Evolutionary conservation across 768 basidiomycete species (phyloP), one percentile per base, ranked within the genome.

Genomic region (Daedaleopsis nitida): DNA sequence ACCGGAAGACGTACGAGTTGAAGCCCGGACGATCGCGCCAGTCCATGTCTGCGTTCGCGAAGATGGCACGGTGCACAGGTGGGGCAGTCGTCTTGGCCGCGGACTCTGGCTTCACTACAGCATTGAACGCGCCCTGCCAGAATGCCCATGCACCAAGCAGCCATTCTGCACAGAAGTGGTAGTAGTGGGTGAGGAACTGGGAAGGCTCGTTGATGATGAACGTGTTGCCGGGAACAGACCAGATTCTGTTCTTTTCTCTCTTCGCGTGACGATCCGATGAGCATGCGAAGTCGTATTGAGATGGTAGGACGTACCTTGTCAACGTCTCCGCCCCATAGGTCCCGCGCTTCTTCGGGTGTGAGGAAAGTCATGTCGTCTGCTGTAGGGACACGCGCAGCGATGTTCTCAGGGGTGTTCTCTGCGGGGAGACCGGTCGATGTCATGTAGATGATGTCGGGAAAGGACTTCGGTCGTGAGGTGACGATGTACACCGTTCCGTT

Each of bases 181-280:
- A 94, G 72, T 93, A 94, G 71, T 94, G 93, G 49, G 80, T 77
- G n/a, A 94, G 80, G 80, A 94, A 90, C 68, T 92, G 89, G 1
- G 72, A 58, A 0, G 91, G 88, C 62, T 91, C 91, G 69, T 89
- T 89, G 68, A 87, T 79, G 39, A 78, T 68, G 57, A 91, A 89
- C 17, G 91, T 91, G 69, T 87, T 88, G 2, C 91, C 91, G 45
- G 85, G 81, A 39, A 94, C 82, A 14, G 83, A 78, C 78, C 81
- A 86, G 8, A 93, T 81, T 17, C 87, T 78, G 63, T 83, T 83
- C 50, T 64, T 71, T 57, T 67, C 73, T 17, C 66, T 62, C 62
- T 55, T 23, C 21, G 19, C 21, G 39, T 32, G 19, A 21, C 38
- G 52, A 39, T 19, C 5, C 3, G 3, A 51, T 35, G 34, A 24